Evolutionary conservation across 2,329 filamentous ascomycete species (phyloP).

Genomic region (Ophidiomyces ophidiicola): DNA sequence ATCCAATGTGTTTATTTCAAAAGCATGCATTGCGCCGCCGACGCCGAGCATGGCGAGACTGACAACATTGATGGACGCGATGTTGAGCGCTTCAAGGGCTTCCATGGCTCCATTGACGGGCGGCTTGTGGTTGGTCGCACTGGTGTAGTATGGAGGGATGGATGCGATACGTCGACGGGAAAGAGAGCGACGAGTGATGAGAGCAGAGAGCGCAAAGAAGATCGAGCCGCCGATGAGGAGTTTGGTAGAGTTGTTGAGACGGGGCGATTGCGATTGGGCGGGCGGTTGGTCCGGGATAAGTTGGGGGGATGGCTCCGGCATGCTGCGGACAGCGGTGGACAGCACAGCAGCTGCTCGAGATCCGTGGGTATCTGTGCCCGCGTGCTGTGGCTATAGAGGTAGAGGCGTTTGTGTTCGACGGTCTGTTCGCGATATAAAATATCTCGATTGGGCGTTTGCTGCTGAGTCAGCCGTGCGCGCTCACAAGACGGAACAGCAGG

Average conservation of each 20-base stretch:
- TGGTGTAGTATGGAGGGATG: slow-evolving; percentile 57
- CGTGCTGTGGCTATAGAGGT: no score
- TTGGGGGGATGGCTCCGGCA: no score
- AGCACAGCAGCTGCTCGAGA: no score
- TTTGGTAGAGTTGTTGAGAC: slow-evolving; percentile 25
- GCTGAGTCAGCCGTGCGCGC: no score
- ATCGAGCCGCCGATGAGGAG: slow-evolving; percentile 62
- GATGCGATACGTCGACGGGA: slow-evolving; percentile 48
- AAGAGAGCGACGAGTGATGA: slow-evolving; percentile 61
- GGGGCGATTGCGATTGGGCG: slow-evolving; percentile 11
- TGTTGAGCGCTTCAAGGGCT: slow-evolving; percentile 67
- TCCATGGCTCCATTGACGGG: slow-evolving; percentile 54
- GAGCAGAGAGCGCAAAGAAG: slow-evolving; percentile 60
- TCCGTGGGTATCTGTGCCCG: no score
- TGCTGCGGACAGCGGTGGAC: no score
- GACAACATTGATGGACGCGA: slow-evolving; percentile 76
- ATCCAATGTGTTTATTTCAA: slow-evolving; percentile 59
- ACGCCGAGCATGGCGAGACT: slow-evolving; percentile 61
- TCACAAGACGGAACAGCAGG: no score
- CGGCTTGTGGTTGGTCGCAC: slow-evolving; percentile 34
- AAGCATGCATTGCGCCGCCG: slow-evolving; percentile 62
- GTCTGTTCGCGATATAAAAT: no score
- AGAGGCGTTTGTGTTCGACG: no score
- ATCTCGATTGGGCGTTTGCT: no score
- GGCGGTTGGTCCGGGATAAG: slow-evolving; percentile 14